Percentiles rank a stretch among this genome's conserved stretches.
Conservation (phyloP, 2,329 filamentous ascomycete genomes). For the Chaetoscypha palmicola region DNA sequence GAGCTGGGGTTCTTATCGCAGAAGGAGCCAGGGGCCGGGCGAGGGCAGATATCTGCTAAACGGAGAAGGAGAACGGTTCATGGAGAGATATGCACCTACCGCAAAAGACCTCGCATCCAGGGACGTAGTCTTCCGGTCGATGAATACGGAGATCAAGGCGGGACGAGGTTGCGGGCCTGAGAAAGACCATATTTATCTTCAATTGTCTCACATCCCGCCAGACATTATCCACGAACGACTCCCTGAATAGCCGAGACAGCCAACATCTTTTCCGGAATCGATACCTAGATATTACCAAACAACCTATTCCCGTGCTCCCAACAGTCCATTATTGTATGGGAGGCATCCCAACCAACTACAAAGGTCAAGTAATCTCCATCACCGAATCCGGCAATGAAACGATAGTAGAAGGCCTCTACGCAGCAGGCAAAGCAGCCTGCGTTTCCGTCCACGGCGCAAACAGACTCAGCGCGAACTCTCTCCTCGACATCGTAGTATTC, state of each 20-base stretch:
- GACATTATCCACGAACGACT: slow-evolving; percentile 41
- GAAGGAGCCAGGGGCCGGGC: slow-evolving; percentile 43
- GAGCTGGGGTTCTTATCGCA: slow-evolving; percentile 42
- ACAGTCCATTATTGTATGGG: slow-evolving; percentile 48
- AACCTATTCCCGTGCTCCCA: slow-evolving; percentile 43
- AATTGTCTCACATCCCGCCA: slow-evolving; percentile 40
- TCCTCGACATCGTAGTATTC: slow-evolving; percentile 44
- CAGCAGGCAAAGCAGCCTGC: slow-evolving; percentile 41
- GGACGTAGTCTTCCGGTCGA: slow-evolving; percentile 40
- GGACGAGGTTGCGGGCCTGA: slow-evolving; percentile 39
- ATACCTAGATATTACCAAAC: slow-evolving; percentile 40
- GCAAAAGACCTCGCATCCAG: slow-evolving; percentile 42
- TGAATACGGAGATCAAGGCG: slow-evolving; percentile 43
- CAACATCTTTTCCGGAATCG: slow-evolving; percentile 42
- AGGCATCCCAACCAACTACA: slow-evolving; percentile 43
- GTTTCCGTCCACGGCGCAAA: slow-evolving; percentile 44
- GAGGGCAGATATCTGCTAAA: slow-evolving; percentile 46
- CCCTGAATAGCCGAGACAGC: slow-evolving; percentile 44
- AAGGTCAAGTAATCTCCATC: slow-evolving; percentile 40
- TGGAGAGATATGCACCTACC: slow-evolving; percentile 45
- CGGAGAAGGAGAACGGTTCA: slow-evolving; percentile 41
- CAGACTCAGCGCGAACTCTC: slow-evolving; percentile 40
- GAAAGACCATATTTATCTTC: slow-evolving; percentile 42
- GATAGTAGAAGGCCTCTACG: slow-evolving; percentile 40
- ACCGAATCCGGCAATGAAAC: slow-evolving; percentile 33